Conservation (phyloP, 768 basidiomycete species). For the Daedalea quercina region DNA sequence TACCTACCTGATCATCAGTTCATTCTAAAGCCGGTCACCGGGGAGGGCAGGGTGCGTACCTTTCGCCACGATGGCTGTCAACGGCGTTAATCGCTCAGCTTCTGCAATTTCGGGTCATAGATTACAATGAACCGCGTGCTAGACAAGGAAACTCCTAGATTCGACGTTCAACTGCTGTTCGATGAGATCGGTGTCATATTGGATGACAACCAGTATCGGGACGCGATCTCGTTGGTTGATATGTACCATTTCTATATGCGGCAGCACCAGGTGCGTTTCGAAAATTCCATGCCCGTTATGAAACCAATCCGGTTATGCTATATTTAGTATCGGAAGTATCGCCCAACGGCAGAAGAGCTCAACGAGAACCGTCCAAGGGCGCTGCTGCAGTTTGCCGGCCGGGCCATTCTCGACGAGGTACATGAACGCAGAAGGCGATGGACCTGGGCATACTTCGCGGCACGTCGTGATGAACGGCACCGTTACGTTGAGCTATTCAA, state of each 20-base stretch:
- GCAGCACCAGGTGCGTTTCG: constrained; percentile 56
- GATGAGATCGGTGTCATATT: constrained; percentile 89
- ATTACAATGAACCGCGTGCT: constrained; percentile 78
- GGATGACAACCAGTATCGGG: constrained; percentile 92
- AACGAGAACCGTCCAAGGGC: constrained; percentile 54
- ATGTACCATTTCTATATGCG: constrained; percentile 96
- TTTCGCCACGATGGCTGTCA: background rate
- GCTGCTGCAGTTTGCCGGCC: constrained; percentile 70
- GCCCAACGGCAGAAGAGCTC: constrained; percentile 59
- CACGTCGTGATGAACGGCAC: constrained; percentile 83
- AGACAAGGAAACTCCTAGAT: constrained; percentile 69
- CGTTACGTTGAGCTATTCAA: constrained; percentile 82
- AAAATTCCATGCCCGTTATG: background rate
- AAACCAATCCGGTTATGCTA: background rate
- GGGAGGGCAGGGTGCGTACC: constrained; percentile 74
- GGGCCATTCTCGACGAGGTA: constrained; percentile 76
- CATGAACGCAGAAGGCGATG: constrained; percentile 78
- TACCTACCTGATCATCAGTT: constrained; percentile 70
- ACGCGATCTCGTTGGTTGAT: constrained; percentile 86
- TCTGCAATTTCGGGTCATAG: constrained; percentile 29
- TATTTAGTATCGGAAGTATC: constrained; percentile 74
- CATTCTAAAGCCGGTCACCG: constrained; percentile 91
- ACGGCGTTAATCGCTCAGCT: background rate
- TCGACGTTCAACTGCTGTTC: constrained; percentile 83
- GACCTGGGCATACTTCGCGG: constrained; percentile 88